Base-by-base conservation (phyloP, 176 grass and related monocot genomes). In the Miscanthus lutarioriparius region DNA sequence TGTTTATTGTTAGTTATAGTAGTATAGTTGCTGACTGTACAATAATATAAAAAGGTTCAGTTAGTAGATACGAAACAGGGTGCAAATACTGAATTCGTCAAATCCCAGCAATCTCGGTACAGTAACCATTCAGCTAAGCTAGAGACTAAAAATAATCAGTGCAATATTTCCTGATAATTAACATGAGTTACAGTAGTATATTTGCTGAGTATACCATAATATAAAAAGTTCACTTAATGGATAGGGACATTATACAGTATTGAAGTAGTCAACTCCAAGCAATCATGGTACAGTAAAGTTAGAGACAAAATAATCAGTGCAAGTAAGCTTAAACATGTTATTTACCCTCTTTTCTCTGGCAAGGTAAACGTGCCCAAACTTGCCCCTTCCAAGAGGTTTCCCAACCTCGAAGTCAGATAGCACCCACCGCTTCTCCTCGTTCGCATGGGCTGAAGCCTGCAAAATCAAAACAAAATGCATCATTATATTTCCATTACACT, bases 281-380 rank as follows among this genome's bases (percentile, higher is more conserved):
- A 59, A 58, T 23, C 8, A 59, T 0, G 8, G 54, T 10, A 58
- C 53, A 58, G 53, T 58, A 56, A 56, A 22, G 16, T 53, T 53
- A 53, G 49, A 20, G 5, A 53, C 16, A 53, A 20, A 54, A 54
- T 58, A 58, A 59, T n/a, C 54, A 59, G 20, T 59, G 22, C 54
- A 59, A 23, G 12, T 38, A 43, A 35, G n/a, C 58, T 26, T 10
- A 23, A 67, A 47, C 45, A 79, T 8, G 4, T 71, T 20, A 63
- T 65, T 77, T 92, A 96, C 96, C 84, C 74, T 94, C 27, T 94
- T 99, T 84, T 99, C 96, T 85, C 88, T 94, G 78, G 96, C 93
- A 59, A 99, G 53, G 64, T 94, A 99, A 10, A 99, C 96, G 69
- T 99, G 96, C 41, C 96, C 96, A 63, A 99, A 99, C 47, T 99